Base-by-base conservation (phyloP, 1,284 basidiomycete species). In the Pyrrhoderma noxium region DNA sequence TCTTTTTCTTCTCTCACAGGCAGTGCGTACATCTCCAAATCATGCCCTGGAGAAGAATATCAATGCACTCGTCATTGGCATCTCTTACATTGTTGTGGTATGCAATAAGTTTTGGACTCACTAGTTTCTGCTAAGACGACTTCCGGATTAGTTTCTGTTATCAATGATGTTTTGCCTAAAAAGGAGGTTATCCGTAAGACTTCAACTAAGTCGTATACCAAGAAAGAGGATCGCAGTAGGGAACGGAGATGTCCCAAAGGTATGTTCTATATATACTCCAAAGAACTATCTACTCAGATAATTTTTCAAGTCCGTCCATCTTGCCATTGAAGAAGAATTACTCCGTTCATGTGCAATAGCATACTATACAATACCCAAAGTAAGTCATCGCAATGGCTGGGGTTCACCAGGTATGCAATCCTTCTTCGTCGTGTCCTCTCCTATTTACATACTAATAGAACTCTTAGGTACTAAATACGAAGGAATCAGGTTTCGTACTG, bases 251-350 rank as follows among this genome's bases (percentile, higher is more conserved):
- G 67, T 87, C n/a, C 85, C 87, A n/a, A 76, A 81, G 61, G 89
- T 85, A 54, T 51, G 78, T 69, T 27, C n/a, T 50, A 37, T 38
- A 44, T 51, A 21, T 36, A 14, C 8, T 16, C 9, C 13, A n/a
- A 8, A 8, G 13, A 34, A 51, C 49, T 21, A 59, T 22, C n/a
- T 39, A 38, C 23, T 14, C 37, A 18, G 9, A 43, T 22, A 35
- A 9, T 21, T 34, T 43, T 38, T 45, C 1, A 58, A 92, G 88
- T 67, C 73, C 22, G 86, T 92, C 7, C 77, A 84, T 57, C 72
- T 77, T 51, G 87, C 86, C 61, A 79, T 93, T 54, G 73, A 76
- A 55, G 82, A 85, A 57, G 90, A 93, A 61, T 90, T 88, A 64
- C 76, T 81, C 3, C 79, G 90, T 16, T 75, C 85, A 21, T 87